Base-by-base conservation (phyloP, 106 monocot genomes). In the Chionographis japonica region DNA sequence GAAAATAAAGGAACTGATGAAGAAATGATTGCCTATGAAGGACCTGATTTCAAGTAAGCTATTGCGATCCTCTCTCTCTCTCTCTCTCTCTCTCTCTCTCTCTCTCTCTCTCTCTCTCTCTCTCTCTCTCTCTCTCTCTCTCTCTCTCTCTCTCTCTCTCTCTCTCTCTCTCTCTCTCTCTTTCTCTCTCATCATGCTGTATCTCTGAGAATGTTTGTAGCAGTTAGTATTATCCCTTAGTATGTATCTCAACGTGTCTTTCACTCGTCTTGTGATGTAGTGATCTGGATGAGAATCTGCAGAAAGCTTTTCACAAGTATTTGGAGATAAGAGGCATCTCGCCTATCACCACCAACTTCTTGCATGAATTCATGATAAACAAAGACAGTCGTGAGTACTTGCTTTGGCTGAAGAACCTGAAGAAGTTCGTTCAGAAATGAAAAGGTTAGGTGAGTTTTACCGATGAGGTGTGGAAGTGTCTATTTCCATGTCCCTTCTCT, bases 311-410 rank as follows among this genome's bases (percentile, higher is more conserved):
- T 16, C 72, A 80, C 75, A 82, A 84, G 70, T 87, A 91, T 37
- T 60, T 91, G 65, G 85, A 87, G 53, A 62, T 79, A 19, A 81
- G 91, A 63, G 87, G 87, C 66, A 73, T 91, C 58, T 75, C 84
- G 4, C 61, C 84, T 11, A 68, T 69, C 40, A 82, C 69, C 0
- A 85, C 81, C 15, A 78, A 79, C 63, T 91, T 82, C 72, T 75
- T 91, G 76, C 91, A 87, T 46, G 87, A 84, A 68, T 91, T 85
- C 78, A 91, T 87, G 91, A 75, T 87, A 50, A 85, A 91, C 81
- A 91, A 91, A 75, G 91, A 91, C 51, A 82, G 82, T 58, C 75
- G 75, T 8, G 91, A 91, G 56, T 91, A 85, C 70, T 65, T 87
- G 72, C 8, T 65, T 56, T 91, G 91, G 91, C 50, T 91, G 54